Evolutionary conservation across 352 stramenopile species (phyloP).

Genomic region (Elongisporangium undulatum): DNA sequence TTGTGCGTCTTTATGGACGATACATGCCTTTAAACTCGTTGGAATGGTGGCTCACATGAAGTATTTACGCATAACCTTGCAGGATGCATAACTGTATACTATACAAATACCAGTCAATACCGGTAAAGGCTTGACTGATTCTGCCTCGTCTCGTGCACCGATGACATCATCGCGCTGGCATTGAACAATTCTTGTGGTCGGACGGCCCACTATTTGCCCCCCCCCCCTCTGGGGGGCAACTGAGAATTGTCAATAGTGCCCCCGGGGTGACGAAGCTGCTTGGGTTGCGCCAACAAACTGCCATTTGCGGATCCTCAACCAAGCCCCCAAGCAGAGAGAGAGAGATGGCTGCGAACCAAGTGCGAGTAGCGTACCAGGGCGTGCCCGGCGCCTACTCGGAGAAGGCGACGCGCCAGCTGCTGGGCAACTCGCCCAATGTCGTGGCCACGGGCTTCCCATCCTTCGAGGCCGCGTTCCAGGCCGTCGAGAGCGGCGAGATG

Average conservation of each 20-base stretch:
- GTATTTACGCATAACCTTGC: neutral
- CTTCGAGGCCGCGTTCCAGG: slow-evolving; percentile 54
- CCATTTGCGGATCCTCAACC: neutral
- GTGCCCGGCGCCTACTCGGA: slow-evolving; percentile 97
- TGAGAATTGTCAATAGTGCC: neutral
- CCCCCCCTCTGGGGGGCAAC: neutral
- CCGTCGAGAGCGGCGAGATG: slow-evolving; percentile 72
- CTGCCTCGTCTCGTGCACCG: neutral
- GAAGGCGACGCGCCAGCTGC: slow-evolving; percentile 93
- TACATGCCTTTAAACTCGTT: neutral
- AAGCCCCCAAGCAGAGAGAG: neutral
- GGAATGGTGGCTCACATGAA: neutral
- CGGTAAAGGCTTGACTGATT: neutral
- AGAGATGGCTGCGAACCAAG: slow-evolving; percentile 18
- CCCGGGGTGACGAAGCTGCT: neutral
- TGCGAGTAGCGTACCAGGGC: slow-evolving; percentile 95
- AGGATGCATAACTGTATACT: neutral
- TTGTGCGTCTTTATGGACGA: neutral
- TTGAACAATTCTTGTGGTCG: neutral
- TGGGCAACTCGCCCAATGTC: slow-evolving; percentile 61
- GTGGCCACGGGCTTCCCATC: slow-evolving; percentile 58
- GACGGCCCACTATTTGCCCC: neutral
- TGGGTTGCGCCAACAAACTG: neutral
- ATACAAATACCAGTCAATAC: neutral
- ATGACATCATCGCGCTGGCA: neutral